Base-by-base conservation (phyloP, 169 alveolate species). In the Prorocentrum cordatum region DNA sequence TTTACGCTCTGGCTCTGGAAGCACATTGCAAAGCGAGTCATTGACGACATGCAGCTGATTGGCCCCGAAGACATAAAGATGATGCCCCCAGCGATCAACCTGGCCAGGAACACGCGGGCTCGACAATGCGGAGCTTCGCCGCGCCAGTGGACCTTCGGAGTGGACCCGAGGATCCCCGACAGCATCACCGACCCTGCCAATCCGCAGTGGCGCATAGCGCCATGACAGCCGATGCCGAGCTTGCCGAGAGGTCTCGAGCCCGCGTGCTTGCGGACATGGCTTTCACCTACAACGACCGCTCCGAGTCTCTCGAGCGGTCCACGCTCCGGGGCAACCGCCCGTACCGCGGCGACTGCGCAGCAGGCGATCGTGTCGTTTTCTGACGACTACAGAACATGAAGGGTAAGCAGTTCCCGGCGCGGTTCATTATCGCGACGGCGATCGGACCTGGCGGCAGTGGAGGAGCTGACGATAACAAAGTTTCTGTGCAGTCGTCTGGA, bases 301-400 rank as follows among this genome's bases (percentile, higher is more conserved):
- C 47, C 33, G 61, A 77, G 0, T 5, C 87, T 0, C n/a, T 77
- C 9, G 61, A 61, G 22, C 7, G 22, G 4, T 71, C 87, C 0
- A 31, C 35, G 22, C 45, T 62, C 12, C 59, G 87, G 0, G n/a
- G 20, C 12, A 29, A 31, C 4, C 36, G 73, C 0, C 87, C 87
- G 16, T 9, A 50, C 6, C 24, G 70, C 0, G 27, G 7, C 18
- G 6, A 2, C 26, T 73, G 50, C 54, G 85, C 47, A 10, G 71
- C 85, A 1, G 68, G 85, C 5, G 85, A 47, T 12, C 36, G 47
- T 27, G 36, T 73, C 3, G 85, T 54, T 36, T 73, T 73, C 27
- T 73, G 85, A 70, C 22, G 85, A 1, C 27, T 50, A 14, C 71
- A 50, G 67, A 73, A 10, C 38, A 32, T 12, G 59, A 47, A 50